Percentiles rank a stretch among this genome's conserved stretches.
Evolutionary conservation across 495 filamentous ascomycete species (phyloP).

Genomic region (Achaetomiella virescens): DNA sequence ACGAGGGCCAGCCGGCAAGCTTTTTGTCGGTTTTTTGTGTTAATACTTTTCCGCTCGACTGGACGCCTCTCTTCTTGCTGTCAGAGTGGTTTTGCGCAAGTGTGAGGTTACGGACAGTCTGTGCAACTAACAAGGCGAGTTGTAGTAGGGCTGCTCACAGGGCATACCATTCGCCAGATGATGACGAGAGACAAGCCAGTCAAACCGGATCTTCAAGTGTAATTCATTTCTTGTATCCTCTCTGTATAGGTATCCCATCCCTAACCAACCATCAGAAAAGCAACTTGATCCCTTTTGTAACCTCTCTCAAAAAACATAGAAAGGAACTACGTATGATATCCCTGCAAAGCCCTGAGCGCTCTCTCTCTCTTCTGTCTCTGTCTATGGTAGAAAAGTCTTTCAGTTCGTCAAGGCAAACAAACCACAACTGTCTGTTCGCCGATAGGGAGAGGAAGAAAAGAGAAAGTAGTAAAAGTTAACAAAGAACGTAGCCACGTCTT

Average conservation of each 20-base stretch:
- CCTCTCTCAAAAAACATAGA: not conserved
- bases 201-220: not conserved
- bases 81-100: no score
- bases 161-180: no score
- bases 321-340: not conserved
- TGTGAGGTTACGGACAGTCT: no score
- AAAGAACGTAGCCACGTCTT: constrained; percentile 2
- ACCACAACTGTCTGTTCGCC: not conserved
- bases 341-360: not conserved
- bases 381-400: constrained; percentile 7
- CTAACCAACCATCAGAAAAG: not conserved
- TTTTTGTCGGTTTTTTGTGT: no score
- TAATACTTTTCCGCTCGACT: no score
- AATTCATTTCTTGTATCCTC: constrained; percentile 6
- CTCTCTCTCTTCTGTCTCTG: constrained; percentile 5
- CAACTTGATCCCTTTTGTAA: constrained; percentile 3
- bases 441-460: constrained; percentile 7
- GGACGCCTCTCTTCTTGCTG: no score
- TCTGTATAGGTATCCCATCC: constrained; percentile 2
- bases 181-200: not conserved
- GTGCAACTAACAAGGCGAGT: no score
- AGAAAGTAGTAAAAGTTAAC: constrained; percentile 6
- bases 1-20: no score
- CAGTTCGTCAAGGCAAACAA: constrained; percentile 4
- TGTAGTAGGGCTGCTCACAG: no score